phyloP scores from a whole-genome alignment of 1,139 yeast genomes.

The Geotrichum phurueaensis region DNA sequence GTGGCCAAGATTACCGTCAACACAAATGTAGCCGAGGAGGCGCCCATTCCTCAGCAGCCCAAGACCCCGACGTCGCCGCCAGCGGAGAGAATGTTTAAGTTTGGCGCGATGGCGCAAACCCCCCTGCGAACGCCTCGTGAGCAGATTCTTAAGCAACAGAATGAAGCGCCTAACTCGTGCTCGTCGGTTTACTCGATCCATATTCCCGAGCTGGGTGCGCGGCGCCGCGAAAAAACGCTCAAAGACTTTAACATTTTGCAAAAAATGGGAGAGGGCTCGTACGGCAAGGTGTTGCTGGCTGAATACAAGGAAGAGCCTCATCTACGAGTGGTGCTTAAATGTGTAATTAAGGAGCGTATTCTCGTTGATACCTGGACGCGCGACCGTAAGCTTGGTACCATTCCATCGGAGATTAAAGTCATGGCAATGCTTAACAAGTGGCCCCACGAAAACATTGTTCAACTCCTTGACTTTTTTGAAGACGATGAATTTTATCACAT shows the following conservation, averaged over 20 bases:
- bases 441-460: slow-evolving; percentile 82
- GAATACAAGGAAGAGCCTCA: slow-evolving; percentile 55
- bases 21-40: background rate
- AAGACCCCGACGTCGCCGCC: slow-evolving; percentile 9
- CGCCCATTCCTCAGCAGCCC: slow-evolving; percentile 1
- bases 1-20: background rate
- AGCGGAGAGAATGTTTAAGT: background rate
- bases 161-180: slow-evolving; percentile 15
- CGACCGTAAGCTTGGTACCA: slow-evolving; percentile 82
- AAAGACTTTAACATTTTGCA: slow-evolving; percentile 64
- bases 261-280: slow-evolving; percentile 93
- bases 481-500: slow-evolving; percentile 82
- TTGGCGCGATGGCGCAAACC: background rate
- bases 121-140: slow-evolving; percentile 10
- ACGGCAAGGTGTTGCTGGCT: slow-evolving; percentile 84
- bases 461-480: slow-evolving; percentile 84
- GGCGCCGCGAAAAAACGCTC: slow-evolving; percentile 49
- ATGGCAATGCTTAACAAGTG: slow-evolving; percentile 64
- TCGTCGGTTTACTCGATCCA: slow-evolving; percentile 19
- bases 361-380: slow-evolving; percentile 96
- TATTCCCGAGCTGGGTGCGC: slow-evolving; percentile 33
- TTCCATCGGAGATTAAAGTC: slow-evolving; percentile 90
- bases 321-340: slow-evolving; percentile 72
- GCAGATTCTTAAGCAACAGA: slow-evolving; percentile 9
- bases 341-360: slow-evolving; percentile 86